Base-by-base conservation (phyloP, 352 stramenopile genomes). In the Globisporangium carolinianum region DNA sequence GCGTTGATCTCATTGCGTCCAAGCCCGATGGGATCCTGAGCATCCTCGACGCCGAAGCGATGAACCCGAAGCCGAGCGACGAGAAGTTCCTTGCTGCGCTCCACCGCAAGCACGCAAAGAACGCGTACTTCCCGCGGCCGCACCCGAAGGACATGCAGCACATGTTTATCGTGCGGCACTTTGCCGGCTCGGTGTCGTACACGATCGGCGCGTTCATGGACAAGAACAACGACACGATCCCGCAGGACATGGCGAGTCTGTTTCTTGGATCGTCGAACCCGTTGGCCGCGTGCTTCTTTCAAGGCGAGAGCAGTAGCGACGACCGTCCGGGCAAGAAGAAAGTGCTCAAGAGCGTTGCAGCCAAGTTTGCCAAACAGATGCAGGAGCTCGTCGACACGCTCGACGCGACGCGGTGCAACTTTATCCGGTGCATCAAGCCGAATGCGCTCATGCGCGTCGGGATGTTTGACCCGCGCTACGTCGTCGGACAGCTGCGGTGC, bases 151-250 rank as follows among this genome's bases (percentile, higher is more conserved):
- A 96, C 60, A 95, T 91, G 81, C 71, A 94, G 53, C 73, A 90
- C 51, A 87, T 81, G 71, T 97, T 97, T 55, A 95, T 93, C 39
- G 83, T 97, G 61, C 72, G 75, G 51, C 89, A 97, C 69, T 97
- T 96, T 64, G 89, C 87, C 38, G 83, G 83, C n/a, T 81, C 67
- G 39, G 89, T 97, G 47, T 83, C 79, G 65, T 97, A 97, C 75
- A 91, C 87, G 56, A 81, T 95, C 53, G 87, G 87, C 47, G 73
- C 75, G 18, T 97, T 96, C 61, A 93, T 96, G 39, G 83, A 96
- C 75, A 96, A 96, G 68, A 96, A 95, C 81, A 94, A 93, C 64
- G 88, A 96, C 62, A 88, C 76, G 18, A 91, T 96, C 60, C 86
- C 86, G 43, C 63, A 70, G 43, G 88, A 95, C 59, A 88, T 96